A percentile compares a stretch with the other conserved stretches of the same genome.
Evolutionary conservation across 306 rosid species (phyloP).

Genomic region (Vigna radiata): DNA sequence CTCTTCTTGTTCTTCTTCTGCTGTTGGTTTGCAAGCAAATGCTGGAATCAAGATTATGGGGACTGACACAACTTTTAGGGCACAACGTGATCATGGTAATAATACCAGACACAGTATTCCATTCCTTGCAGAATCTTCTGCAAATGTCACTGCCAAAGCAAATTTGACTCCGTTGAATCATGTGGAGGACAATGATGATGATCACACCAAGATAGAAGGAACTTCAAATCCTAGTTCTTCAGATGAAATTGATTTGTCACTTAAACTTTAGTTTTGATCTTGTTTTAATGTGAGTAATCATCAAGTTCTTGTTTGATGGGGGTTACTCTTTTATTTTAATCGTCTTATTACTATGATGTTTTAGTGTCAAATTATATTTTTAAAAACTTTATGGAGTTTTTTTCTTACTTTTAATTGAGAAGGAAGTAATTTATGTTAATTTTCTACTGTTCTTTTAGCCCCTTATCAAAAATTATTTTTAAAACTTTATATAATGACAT

Average conservation of each 20-base stretch:
- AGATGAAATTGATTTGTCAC: constrained; percentile 59
- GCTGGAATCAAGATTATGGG: background rate
- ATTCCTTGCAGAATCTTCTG: constrained; percentile 13
- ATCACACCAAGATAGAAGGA: constrained; percentile 23
- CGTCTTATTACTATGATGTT: background rate
- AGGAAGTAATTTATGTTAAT: too few species aligned
- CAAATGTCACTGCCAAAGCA: constrained; percentile 7
- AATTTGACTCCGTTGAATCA: background rate
- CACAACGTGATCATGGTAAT: constrained; percentile 5
- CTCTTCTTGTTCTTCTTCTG: background rate
- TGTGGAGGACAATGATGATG: background rate
- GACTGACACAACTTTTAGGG: background rate
- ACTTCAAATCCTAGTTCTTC: background rate
- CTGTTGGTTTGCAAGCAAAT: constrained; percentile 22
- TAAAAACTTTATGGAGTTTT: background rate
- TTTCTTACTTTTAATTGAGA: background rate
- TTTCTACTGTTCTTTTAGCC: too few species aligned
- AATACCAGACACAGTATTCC: background rate
- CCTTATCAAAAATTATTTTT: too few species aligned
- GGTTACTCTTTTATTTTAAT: background rate
- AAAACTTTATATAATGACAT: too few species aligned
- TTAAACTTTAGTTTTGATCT: constrained; percentile 47
- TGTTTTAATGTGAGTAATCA: background rate
- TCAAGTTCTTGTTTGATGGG: background rate
- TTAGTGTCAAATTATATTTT: background rate